phyloP scores from a whole-genome alignment of 2,329 filamentous ascomycete species.

The Fusarium caatingaense region DNA sequence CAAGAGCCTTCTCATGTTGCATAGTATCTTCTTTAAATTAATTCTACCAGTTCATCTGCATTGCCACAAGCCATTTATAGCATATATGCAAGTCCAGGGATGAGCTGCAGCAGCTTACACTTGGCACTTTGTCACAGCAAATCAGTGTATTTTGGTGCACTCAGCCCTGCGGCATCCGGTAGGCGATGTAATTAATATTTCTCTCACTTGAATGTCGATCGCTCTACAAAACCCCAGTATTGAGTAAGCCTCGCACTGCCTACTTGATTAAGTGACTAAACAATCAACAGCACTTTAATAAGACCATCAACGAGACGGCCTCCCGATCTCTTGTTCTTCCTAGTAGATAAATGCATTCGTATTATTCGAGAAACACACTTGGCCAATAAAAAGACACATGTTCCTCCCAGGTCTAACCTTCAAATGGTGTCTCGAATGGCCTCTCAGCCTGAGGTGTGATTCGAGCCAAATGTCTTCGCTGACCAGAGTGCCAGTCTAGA shows the following conservation, averaged over 20 bases:
- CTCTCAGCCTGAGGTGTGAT: slow-evolving; percentile 86
- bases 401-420: slow-evolving; percentile 24
- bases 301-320: not conserved
- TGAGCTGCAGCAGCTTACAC: not conserved
- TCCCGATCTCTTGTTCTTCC: not conserved
- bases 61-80: not conserved
- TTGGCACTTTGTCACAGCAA: not conserved
- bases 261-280: not conserved
- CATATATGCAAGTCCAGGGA: not conserved
- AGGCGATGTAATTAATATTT: not conserved
- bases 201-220: not conserved
- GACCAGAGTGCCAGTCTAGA: slow-evolving; percentile 83
- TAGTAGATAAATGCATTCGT: too few species aligned
- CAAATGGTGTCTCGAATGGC: slow-evolving; percentile 75
- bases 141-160: too few species aligned
- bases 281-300: not conserved
- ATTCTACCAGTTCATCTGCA: not conserved
- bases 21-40: not conserved
- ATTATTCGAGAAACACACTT: too few species aligned
- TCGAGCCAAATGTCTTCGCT: slow-evolving; percentile 81
- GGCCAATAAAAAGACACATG: not conserved
- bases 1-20: not conserved
- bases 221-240: not conserved
- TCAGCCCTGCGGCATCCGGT: not conserved
- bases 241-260: not conserved